A percentile compares a stretch with the other conserved stretches of the same genome.
These are phyloP conservation scores for Neofusicoccum laricinum DNA, from an alignment of 2,329 filamentous ascomycete species.

Conservation along the genomic window DNA sequence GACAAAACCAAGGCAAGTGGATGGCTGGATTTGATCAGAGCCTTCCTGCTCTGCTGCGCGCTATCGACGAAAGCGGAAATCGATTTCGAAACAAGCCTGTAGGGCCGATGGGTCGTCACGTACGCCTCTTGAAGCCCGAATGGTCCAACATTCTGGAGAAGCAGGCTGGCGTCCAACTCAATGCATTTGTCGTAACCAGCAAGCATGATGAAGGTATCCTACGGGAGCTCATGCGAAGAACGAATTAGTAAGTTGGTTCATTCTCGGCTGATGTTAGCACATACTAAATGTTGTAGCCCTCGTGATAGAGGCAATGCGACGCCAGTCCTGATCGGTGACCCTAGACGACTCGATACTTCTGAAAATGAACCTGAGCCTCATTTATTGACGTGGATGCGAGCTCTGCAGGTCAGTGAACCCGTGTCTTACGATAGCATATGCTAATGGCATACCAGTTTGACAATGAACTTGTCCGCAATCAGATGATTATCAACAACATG, in stretches of 20 bases:
- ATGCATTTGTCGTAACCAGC: conserved; percentile 76
- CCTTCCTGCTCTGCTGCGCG: conserved; percentile 62
- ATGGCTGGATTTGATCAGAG: conserved; percentile 62
- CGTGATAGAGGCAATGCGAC: not conserved
- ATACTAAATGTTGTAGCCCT: not conserved
- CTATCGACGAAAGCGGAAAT: conserved; percentile 63
- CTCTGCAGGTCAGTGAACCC: conserved; percentile 56
- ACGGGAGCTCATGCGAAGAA: conserved; percentile 59
- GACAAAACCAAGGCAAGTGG: conserved; percentile 56
- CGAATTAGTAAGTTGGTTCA: conserved; percentile 46
- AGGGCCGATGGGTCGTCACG: conserved; percentile 76
- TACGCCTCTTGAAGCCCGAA: conserved; percentile 72
- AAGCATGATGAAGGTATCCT: conserved; percentile 73
- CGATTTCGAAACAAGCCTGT: conserved; percentile 71
- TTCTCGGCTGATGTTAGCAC: no score
- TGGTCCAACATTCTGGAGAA: conserved; percentile 84
- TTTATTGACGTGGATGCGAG: conserved; percentile 75
- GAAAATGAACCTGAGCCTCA: conserved; percentile 70
- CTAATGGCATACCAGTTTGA: conserved; percentile 55
- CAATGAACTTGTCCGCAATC: conserved; percentile 71
- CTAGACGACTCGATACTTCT: conserved; percentile 54
- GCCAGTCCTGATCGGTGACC: conserved; percentile 53
- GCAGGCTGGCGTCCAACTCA: conserved; percentile 66
- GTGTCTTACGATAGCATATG: not conserved
- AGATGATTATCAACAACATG: conserved; percentile 75